Evolutionary conservation across 345 rosid genomes (phyloP).

Genomic region (Luvunga scandens): DNA sequence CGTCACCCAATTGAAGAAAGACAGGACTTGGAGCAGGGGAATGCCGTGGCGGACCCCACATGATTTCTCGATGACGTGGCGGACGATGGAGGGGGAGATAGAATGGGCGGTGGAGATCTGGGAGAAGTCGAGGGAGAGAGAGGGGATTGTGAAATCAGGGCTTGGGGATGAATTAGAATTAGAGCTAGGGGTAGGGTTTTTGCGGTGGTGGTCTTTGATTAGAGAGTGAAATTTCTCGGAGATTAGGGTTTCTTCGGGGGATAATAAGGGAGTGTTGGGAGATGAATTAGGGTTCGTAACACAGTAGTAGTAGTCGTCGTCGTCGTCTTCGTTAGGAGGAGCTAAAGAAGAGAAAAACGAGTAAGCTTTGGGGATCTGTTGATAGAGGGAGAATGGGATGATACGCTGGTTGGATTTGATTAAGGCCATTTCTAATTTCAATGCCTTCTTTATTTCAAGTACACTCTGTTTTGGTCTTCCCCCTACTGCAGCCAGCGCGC

Average conservation of each 20-base stretch:
- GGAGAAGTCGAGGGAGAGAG: constrained; percentile 68
- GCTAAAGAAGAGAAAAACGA: constrained; percentile 20
- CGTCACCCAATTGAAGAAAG: constrained; percentile 89
- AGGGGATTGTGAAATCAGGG: constrained; percentile 48
- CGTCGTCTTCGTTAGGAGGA: constrained; percentile 17
- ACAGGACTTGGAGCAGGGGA: constrained; percentile 61
- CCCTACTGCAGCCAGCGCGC: too few species aligned
- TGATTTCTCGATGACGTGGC: constrained; percentile 62
- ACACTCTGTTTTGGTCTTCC: neutral
- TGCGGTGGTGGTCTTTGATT: constrained; percentile 81
- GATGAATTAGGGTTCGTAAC: constrained; percentile 5
- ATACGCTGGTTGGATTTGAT: constrained; percentile 27
- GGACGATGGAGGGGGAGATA: constrained; percentile 48
- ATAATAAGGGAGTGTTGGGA: constrained; percentile 24
- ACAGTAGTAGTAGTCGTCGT: neutral
- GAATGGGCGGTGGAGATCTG: constrained; percentile 29
- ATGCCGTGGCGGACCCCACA: constrained; percentile 73
- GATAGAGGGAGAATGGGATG: constrained; percentile 11
- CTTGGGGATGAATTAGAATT: constrained; percentile 27
- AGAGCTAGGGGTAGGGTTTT: constrained; percentile 47
- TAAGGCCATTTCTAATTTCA: constrained; percentile 38
- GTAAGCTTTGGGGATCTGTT: constrained; percentile 16
- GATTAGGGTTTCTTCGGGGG: constrained; percentile 46
- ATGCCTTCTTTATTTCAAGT: neutral
- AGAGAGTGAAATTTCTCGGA: constrained; percentile 57